Evolutionary conservation across 805 yeast species (phyloP), one percentile per base, ranked within the genome.

Genomic region (Candida maesae): DNA sequence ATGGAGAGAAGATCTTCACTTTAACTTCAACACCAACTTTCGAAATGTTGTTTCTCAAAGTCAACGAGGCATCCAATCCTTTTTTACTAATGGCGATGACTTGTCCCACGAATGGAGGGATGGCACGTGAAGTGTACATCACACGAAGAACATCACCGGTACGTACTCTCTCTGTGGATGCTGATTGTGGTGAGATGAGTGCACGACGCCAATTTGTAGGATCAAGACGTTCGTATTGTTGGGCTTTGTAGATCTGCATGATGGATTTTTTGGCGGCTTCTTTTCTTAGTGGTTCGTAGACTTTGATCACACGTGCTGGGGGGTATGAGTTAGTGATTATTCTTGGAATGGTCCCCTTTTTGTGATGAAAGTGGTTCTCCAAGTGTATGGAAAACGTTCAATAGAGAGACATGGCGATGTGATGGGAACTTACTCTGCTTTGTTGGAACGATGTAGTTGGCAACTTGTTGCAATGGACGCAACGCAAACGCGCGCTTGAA

Each of bases 1-100:
- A 70, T 7, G 97, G 96, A 47, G 83, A 84, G 68, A 73, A 91
- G 19, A 91, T 65, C 21, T 91, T 90, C 35, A 89, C 77, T 47
- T 91, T 72, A 47, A 82, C 67, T 58, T 91, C 98, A 36, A 87
- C 91, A 42, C 95, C 95, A n/a, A 86, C 66, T 52, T 84, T 84
- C 47, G 81, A 73, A 52, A 87, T 70, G 59, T 84, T 87, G 60
- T 89, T 87, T 70, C 99, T 81, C 49, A 91, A 63, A 41, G 87
- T 66, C n/a, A 91, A 65, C 45, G 84, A 82, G 14, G 95, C 76
- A 33, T 85, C 88, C 33, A 84, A 65, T 29, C 79, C 81, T 47
- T 78, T 73, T 58, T 90, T 76, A 57, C 83, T 84, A 42, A 89
- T 72, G 39, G 85, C 89, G 40, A 91, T 66, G 2, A 89, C 77